phyloP scores from a whole-genome alignment of 495 filamentous ascomycete species.

The Choiromyces venosus region DNA sequence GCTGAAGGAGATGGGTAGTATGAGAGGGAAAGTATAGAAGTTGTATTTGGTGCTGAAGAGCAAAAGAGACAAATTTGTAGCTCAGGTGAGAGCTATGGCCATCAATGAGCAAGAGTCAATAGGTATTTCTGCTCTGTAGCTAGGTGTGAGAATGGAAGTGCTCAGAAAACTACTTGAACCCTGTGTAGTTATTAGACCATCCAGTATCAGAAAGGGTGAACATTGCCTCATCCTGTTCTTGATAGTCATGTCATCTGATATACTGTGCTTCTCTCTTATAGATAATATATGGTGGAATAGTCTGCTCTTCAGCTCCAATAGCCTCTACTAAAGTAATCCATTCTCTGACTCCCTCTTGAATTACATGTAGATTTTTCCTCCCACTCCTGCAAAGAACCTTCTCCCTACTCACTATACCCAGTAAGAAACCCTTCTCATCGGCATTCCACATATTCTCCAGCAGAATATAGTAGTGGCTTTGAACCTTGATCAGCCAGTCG shows the following conservation, averaged over 20 bases:
- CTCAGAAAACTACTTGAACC: conserved; percentile 9
- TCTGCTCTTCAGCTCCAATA: conserved; percentile 7
- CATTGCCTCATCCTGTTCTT: conserved; percentile 7
- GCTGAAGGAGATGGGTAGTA: no score
- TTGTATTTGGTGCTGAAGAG: no score
- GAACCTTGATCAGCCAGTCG: no score
- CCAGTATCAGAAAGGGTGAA: conserved; percentile 5
- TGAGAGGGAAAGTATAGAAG: no score
- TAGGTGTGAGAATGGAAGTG: no score
- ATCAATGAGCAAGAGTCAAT: no score
- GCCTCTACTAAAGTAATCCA: conserved; percentile 15
- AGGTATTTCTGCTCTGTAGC: background rate
- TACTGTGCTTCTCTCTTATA: conserved; percentile 10
- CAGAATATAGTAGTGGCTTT: background rate
- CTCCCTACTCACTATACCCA: background rate
- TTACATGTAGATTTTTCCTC: conserved; percentile 6
- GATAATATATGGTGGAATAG: conserved; percentile 10
- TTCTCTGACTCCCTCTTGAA: conserved; percentile 10
- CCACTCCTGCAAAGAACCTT: conserved; percentile 5
- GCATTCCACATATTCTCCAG: no score
- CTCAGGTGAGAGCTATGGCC: no score
- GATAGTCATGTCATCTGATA: conserved; percentile 6
- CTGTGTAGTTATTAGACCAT: conserved; percentile 7
- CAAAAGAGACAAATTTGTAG: no score
- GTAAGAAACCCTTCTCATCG: conserved; percentile 13